These are phyloP conservation scores for Chimonanthus salicifolius DNA, from an alignment of 164 flowering plant genomes.

Conservation along the genomic window DNA sequence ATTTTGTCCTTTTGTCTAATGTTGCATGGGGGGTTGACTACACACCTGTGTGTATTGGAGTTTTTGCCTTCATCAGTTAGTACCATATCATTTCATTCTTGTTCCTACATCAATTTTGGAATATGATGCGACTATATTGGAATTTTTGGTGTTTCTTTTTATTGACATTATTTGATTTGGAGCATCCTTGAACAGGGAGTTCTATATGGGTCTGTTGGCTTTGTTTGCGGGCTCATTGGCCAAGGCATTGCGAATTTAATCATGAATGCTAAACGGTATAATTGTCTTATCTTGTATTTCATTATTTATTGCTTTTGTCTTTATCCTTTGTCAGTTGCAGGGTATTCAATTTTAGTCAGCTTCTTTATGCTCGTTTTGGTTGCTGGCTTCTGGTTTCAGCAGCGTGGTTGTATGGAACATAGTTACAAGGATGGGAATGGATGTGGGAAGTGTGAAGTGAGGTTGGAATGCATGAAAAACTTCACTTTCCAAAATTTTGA, in stretches of 20 bases:
- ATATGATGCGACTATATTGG: background rate
- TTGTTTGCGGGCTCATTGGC: conserved; percentile 85
- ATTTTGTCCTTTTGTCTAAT: too few species aligned
- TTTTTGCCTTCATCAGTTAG: background rate
- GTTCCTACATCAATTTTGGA: background rate
- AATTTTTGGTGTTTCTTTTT: background rate
- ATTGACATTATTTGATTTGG: background rate
- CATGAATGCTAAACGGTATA: conserved; percentile 89
- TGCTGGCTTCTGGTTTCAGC: background rate
- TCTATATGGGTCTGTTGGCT: conserved; percentile 85
- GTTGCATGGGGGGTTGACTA: background rate
- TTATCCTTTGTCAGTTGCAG: background rate
- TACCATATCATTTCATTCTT: background rate
- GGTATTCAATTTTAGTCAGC: background rate
- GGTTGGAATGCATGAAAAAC: too few species aligned
- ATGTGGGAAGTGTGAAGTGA: too few species aligned
- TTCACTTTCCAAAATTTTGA: too few species aligned
- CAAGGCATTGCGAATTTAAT: conserved; percentile 95
- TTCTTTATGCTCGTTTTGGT: background rate
- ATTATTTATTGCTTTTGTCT: background rate
- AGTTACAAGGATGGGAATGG: too few species aligned
- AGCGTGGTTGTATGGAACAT: too few species aligned
- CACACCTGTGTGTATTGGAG: background rate
- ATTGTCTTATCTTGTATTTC: background rate
- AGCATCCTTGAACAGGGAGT: conserved; percentile 49